Percentiles rank a stretch among this genome's conserved stretches.
phyloP scores from a whole-genome alignment of 1,284 basidiomycete species.

The Neolentinus lepideus region DNA sequence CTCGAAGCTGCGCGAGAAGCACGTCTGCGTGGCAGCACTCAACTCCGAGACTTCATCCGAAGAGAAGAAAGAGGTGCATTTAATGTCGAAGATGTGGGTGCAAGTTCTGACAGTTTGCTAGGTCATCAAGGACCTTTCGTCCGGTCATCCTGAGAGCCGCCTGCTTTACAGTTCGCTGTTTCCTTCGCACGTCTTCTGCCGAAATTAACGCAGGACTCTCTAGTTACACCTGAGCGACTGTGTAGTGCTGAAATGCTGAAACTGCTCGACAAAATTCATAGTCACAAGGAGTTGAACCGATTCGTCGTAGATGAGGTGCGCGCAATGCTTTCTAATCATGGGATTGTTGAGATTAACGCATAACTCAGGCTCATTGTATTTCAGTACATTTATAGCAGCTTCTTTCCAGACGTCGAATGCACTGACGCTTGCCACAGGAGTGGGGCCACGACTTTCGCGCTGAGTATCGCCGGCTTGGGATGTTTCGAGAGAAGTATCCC shows the following conservation, averaged over 20 bases:
- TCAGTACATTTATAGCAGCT: constrained; percentile 38
- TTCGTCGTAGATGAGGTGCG: constrained; percentile 76
- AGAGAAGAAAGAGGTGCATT: constrained; percentile 47
- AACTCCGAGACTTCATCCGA: constrained; percentile 55
- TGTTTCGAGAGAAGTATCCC: constrained; percentile 62
- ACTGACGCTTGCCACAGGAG: constrained; percentile 41
- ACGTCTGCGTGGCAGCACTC: constrained; percentile 54
- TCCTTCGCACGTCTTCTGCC: constrained; percentile 10
- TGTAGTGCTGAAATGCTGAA: constrained; percentile 45
- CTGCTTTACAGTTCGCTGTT: constrained; percentile 61
- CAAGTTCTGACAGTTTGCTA: constrained; percentile 19
- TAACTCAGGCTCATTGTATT: constrained; percentile 84
- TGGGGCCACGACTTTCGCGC: constrained; percentile 80
- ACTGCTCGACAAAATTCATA: constrained; percentile 44
- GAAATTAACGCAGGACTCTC: neutral
- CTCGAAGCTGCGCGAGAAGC: constrained; percentile 45
- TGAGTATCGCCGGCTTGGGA: constrained; percentile 67
- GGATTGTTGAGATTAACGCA: neutral
- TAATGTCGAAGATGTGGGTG: neutral
- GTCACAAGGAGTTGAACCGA: constrained; percentile 52
- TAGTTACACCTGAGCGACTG: constrained; percentile 73
- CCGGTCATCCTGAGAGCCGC: constrained; percentile 51
- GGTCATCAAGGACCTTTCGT: constrained; percentile 58
- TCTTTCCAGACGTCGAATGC: neutral
- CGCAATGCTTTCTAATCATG: neutral